Conservation (phyloP, 805 yeast species). For the Phaffomyces antillensis region DNA sequence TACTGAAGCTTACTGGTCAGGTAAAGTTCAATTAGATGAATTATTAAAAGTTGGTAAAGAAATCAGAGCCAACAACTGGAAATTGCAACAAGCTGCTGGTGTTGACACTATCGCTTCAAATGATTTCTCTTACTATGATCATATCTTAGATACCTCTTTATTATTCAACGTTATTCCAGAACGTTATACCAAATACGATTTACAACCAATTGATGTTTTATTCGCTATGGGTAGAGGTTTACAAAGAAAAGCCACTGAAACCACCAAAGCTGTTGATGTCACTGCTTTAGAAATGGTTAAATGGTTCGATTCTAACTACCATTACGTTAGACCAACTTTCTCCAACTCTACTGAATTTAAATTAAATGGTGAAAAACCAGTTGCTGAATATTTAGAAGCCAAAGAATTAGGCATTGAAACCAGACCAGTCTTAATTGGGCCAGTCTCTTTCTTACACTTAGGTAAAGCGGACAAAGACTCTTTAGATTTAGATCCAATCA, state of each 20-base stretch:
- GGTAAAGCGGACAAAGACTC: constrained; percentile 99
- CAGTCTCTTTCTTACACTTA: constrained; percentile 86
- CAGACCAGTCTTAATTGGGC: constrained; percentile 96
- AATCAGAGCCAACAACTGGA: constrained; percentile 95
- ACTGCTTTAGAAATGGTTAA: constrained; percentile 99
- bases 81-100: constrained; percentile 94
- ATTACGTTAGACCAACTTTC: constrained; percentile 99
- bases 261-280: constrained; percentile 88
- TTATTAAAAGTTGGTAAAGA: constrained; percentile 90
- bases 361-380: constrained; percentile 94
- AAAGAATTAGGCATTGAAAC: constrained; percentile 93
- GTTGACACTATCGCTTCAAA: constrained; percentile 95
- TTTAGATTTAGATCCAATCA: constrained; percentile 86
- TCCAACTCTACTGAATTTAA: constrained; percentile 92
- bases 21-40: constrained; percentile 83
- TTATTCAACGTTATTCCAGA: constrained; percentile 95
- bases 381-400: constrained; percentile 96
- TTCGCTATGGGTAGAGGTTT: constrained; percentile 99
- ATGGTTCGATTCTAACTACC: constrained; percentile 99
- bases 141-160: constrained; percentile 85
- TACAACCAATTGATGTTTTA: constrained; percentile 83
- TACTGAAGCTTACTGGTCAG: constrained; percentile 98
- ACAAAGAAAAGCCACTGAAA: constrained; percentile 90
- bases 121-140: constrained; percentile 98
- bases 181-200: constrained; percentile 87